Base-by-base conservation (phyloP, 2,329 filamentous ascomycete species). In the Lecanicillium sp. region DNA sequence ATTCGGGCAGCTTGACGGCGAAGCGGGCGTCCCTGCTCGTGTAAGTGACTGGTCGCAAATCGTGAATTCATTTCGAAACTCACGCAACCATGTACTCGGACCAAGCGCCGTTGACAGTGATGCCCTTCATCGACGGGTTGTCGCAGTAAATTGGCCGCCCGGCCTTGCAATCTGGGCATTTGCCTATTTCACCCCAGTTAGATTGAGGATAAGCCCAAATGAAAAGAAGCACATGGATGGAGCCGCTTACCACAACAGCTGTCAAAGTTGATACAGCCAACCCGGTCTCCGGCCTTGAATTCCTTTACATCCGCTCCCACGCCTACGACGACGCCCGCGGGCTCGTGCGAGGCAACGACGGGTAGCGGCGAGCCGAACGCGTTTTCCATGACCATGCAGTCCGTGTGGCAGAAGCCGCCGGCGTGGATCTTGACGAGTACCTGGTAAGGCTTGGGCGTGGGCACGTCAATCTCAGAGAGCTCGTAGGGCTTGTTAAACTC, bases 261-360 rank as follows among this genome's bases (percentile, higher is more conserved):
- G 7, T 51, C 51, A 44, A 51, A 53, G 14, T 51, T 53, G 49
- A 53, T 48, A 20, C 45, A 51, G 14, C 51, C 46, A 48, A 48
- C 45, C 3, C 38, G 9, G 24, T 48, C 45, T 8, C 45, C 45
- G 6, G 27, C 30, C 9, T 41, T 42, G 23, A 48, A 48, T 6
- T 36, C 37, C 8, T 29, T 19, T 3, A 48, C 45, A 24, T 41
- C 38, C 3, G 38, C 26, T 3, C 45, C 45, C 6, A 48, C 45
- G 5, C 24, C 21, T 8, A 41, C 38, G 15, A 48, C 30, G 11
- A 41, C 21, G 11, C 45, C 45, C 6, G 45, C 41, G 9, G 51
- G 48, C 37, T 52, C 51, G 35, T 52, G 51, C 10, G 51, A 52
- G 2, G 39, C 48, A 20, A 52, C 35, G 14, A 52, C 17, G 6